These are phyloP conservation scores for Xylariaceae sp. DNA, from an alignment of 2,329 filamentous ascomycete genomes.

Conservation along the genomic window DNA sequence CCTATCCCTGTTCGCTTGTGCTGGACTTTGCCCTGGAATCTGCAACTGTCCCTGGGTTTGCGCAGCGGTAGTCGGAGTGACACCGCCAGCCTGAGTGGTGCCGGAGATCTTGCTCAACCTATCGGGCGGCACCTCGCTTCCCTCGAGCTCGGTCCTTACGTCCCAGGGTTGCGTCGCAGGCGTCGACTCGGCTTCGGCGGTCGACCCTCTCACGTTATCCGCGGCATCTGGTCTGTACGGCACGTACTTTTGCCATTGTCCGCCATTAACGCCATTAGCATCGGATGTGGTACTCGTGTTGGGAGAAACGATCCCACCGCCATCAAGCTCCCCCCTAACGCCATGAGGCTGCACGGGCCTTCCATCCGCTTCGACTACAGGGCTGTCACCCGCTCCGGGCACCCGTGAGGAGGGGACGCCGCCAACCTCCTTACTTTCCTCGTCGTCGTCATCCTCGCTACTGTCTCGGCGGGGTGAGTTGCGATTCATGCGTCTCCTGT, in stretches of 20 bases:
- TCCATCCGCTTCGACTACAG: slow-evolving; percentile 12
- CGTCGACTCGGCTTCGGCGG: not conserved
- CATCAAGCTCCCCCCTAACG: slow-evolving; percentile 6
- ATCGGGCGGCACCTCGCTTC: not conserved
- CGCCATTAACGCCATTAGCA: not conserved
- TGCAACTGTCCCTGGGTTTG: too few relatives aligned
- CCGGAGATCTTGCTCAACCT: not conserved
- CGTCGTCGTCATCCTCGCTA: not conserved
- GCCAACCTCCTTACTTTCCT: not conserved
- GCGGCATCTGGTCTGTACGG: not conserved
- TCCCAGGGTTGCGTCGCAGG: not conserved
- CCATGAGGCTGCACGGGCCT: slow-evolving; percentile 10
- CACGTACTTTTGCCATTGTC: not conserved
- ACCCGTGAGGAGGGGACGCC: slow-evolving; percentile 1
- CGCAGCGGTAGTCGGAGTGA: too few relatives aligned
- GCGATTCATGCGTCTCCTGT: slow-evolving; percentile 1
- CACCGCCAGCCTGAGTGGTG: too few relatives aligned
- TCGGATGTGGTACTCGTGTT: not conserved
- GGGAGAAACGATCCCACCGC: too few relatives aligned
- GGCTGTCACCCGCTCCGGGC: slow-evolving; percentile 5
- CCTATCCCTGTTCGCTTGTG: not conserved
- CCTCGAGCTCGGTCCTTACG: not conserved
- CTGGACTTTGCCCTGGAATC: too few relatives aligned
- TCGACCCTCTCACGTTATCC: not conserved
- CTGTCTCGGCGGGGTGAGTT: not conserved